These are phyloP conservation scores for Capronia epimyces DNA, from an alignment of 2,329 filamentous ascomycete species.

Conservation along the genomic window DNA sequence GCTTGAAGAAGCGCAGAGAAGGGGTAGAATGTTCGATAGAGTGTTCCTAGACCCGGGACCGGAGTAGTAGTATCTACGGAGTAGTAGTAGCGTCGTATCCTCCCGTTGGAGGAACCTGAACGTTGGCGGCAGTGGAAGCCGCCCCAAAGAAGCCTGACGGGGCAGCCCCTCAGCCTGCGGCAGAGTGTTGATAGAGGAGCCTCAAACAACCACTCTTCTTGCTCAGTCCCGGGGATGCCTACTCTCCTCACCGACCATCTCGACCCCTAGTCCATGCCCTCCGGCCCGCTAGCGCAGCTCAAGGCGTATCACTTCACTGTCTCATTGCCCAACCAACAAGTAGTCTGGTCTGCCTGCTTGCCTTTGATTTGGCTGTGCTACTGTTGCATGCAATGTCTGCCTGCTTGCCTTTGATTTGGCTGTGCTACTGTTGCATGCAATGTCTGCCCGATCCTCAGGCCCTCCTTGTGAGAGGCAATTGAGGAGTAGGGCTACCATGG, in stretches of 20 bases:
- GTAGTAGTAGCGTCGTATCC: too few species aligned
- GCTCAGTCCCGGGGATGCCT: too few species aligned
- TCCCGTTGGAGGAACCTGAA: too few species aligned
- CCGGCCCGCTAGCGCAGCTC: conserved; percentile 12
- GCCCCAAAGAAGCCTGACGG: neutral
- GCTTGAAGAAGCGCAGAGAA: neutral
- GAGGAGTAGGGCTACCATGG: conserved; percentile 4
- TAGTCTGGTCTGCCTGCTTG: neutral
- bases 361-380: conserved; percentile 15
- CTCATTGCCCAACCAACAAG: conserved; percentile 9
- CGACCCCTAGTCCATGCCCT: neutral
- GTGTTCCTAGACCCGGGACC: too few species aligned
- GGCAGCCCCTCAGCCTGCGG: neutral
- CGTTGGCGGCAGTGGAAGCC: neutral
- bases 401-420: conserved; percentile 9
- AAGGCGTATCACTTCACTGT: conserved; percentile 2
- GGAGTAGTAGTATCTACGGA: too few species aligned
- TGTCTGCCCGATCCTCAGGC: conserved; percentile 1
- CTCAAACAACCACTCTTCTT: neutral
- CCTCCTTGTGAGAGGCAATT: conserved; percentile 10
- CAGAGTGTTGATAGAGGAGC: neutral
- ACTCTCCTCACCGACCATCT: too few species aligned
- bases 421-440: conserved; percentile 16
- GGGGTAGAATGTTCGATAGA: neutral
- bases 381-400: conserved; percentile 8